Base-by-base conservation (phyloP, 345 rosid genomes). In the Murraya koenigii region DNA sequence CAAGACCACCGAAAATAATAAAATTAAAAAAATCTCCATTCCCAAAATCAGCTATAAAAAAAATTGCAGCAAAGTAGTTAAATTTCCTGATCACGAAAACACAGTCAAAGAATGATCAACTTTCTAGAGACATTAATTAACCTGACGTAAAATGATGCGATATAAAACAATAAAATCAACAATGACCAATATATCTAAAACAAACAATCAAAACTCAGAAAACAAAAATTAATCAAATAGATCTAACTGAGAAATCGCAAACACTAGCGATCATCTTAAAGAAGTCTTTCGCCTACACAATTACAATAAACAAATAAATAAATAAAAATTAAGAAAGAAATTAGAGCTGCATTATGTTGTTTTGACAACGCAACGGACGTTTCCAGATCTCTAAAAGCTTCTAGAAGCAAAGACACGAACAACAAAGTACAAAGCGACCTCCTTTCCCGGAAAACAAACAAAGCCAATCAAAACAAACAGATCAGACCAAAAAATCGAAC, bases 391-490 rank as follows among this genome's bases (percentile, higher is more conserved):
- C 65, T 38, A 25, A 39, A 52, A 5, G 20, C n/a, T n/a, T 60
- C 4, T 13, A 33, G 49, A 35, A 41, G 19, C n/a, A 33, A 59
- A 10, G 60, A 44, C 20, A 58, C 54, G 33, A 15, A 17, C 44
- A 7, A 65, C 72, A 19, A 38, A 26, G 5, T 36, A 39, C 20
- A 17, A 56, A 39, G 39, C 68, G 19, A 69, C 77, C 30, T 13
- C 47, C 30, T 63, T 80, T 54, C 79, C 69, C 19, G 30, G 41
- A 52, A 74, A 69, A 47, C 72, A 75, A 80, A 61, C 71, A 64
- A 26, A 68, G 14, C 54, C 56, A 26, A 56, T 26, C 17, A 58
- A 70, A 54, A 79, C 64, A 73, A 4, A 23, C 65, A 80, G 69
- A 79, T 79, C 82, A 79, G 33, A 13, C 1, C 25, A 67, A 7